Evolutionary conservation across 495 filamentous ascomycete genomes (phyloP), one percentile per base, ranked within the genome.

Genomic region (Chaetomium fimeti): DNA sequence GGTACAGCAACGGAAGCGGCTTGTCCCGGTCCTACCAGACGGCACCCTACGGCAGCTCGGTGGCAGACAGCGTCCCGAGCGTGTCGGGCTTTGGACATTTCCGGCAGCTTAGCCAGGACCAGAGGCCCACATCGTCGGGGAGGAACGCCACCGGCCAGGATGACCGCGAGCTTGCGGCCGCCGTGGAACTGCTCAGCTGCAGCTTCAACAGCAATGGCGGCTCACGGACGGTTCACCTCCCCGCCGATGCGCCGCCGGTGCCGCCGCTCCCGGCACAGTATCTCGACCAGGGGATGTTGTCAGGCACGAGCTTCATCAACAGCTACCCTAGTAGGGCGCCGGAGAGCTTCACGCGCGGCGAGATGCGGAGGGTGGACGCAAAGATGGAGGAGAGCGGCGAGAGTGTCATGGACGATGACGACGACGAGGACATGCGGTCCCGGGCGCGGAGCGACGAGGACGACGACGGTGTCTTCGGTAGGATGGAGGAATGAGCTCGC

Each of bases 391-490:
- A 85, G 47, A 83, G 82, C 62, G 85, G 83, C 56, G 84, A 87
- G 22, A 86, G 86, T 61, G 80, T 85, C 68, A 85, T 87, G 66
- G 89, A 89, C 61, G 91, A 89, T 61, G 91, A 95, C 57, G 92
- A 96, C 62, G 90, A 93, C 43, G 89, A 88, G 64, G 87, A 91
- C 61, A 82, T 81, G 68, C 83, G 80, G 42, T 82, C 79, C 48
- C 80, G 84, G 20, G 83, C 82, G 11, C 85, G 87, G 29, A 87
- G 85, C 66, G 91, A 95, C 71, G 93, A 98, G 68, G 93, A 96
- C 55, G 93, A 97, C 59, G 94, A 97, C 65, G 93, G 91, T 63
- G 79, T 98, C 57, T 98, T 98, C 81, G 94, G 94, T 25, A 86
- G 85, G 63, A 97, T 97, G 93, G 94, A 98, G 73, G 92, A 94